A percentile compares a stretch with the other conserved stretches of the same genome.
Evolutionary conservation across 768 basidiomycete genomes (phyloP).

Genomic region (Psilocybe cubensis): DNA sequence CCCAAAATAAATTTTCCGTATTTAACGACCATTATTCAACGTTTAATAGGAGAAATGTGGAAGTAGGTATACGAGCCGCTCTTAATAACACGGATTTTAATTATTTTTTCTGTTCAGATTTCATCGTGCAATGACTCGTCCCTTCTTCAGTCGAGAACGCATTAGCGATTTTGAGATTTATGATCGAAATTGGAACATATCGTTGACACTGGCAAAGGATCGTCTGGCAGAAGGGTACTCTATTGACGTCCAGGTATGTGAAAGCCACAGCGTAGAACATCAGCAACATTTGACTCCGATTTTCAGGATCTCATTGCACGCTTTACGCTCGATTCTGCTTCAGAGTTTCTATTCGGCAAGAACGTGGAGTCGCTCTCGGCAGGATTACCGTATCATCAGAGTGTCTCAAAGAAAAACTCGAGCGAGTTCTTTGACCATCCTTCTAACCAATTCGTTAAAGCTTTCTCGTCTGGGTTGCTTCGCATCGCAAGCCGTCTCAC

Average conservation of each 20-base stretch:
- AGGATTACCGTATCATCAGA: constrained; percentile 51
- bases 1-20: neutral
- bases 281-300: constrained; percentile 18
- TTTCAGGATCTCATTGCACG: constrained; percentile 43
- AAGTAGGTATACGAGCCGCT: constrained; percentile 42
- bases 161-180: constrained; percentile 10
- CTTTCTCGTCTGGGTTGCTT: constrained; percentile 50
- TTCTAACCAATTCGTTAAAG: constrained; percentile 40
- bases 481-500: constrained; percentile 36
- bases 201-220: neutral
- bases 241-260: neutral
- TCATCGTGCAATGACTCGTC: constrained; percentile 45
- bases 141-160: constrained; percentile 5
- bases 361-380: constrained; percentile 51
- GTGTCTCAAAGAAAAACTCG: constrained; percentile 25
- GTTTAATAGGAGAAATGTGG: constrained; percentile 59
- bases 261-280: neutral
- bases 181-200: neutral
- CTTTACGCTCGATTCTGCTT: constrained; percentile 67
- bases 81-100: neutral
- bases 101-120: constrained; percentile 39
- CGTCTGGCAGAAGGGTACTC: neutral
- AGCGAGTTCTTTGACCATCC: constrained; percentile 33
- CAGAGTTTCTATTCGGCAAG: constrained; percentile 59
- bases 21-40: neutral